Evolutionary conservation across 305 asterid genomes (phyloP), one percentile per base, ranked within the genome.

Genomic region (Fraxinus ornus): DNA sequence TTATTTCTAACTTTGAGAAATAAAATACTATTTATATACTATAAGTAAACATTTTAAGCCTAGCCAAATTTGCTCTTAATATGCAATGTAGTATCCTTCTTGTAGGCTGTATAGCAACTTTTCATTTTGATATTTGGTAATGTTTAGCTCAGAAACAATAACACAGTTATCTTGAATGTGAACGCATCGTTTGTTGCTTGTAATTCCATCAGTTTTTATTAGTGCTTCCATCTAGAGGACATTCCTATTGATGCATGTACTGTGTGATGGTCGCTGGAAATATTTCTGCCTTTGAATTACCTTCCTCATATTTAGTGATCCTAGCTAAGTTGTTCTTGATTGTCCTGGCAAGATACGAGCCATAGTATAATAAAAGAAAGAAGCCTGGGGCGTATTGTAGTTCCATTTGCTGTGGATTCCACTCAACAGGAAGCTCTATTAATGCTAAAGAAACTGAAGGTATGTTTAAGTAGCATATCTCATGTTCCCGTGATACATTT

Each of bases 401-500:
- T 92, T 83, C 94, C 97, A 64, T 84, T 90, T 78, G 80, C 89
- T 78, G 95, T 88, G 77, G 98, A 95, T 94, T 86, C 91, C 77
- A 87, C 92, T 86, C 98, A 95, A 86, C 89, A 90, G 83, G 97
- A 94, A 91, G 97, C 98, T 88, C 75, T 94, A 62, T 79, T 74
- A 32, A 77, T 90, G 78, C 85, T 95, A 80, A 91, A 91, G 91
- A 91, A 92, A 86, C 92, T 95, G 90, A 89, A 95, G 97, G 98
- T 95, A 89, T 70, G 83, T 47, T 82, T 81, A 83, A 39, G 76
- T 79, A 66, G 52, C 37, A 78, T 85, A 30, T 75, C 24, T 13
- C 62, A 13, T 78, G 21, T 78, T 75, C 75, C 9, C 55, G 66
- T 57, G 39, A 30, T 39, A 22, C 26, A 4, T 80, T 12, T 35